Conservation (phyloP, 2,329 filamentous ascomycete genomes). For the Pseudocercospora musae region DNA sequence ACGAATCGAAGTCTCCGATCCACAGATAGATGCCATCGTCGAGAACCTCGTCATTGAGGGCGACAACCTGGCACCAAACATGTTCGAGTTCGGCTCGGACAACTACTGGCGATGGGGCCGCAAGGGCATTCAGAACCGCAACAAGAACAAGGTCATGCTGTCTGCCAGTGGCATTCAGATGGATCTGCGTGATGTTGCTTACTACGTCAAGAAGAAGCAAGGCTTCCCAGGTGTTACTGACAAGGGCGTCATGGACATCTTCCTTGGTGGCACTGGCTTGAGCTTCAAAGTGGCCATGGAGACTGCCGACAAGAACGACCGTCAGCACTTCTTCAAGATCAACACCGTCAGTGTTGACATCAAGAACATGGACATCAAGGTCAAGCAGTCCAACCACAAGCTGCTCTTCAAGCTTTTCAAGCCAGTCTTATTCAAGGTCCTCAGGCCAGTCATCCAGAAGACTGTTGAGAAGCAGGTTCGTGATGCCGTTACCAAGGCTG, state of each 20-base stretch:
- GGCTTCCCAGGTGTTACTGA: constrained; percentile 88
- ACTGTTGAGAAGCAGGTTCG: constrained; percentile 85
- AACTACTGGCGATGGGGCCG: constrained; percentile 95
- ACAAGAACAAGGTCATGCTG: constrained; percentile 80
- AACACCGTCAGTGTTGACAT: constrained; percentile 59
- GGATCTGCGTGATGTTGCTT: constrained; percentile 83
- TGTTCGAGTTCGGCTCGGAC: constrained; percentile 82
- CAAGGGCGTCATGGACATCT: constrained; percentile 81
- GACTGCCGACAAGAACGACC: constrained; percentile 70
- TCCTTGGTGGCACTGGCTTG: constrained; percentile 81
- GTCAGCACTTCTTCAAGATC: constrained; percentile 87
- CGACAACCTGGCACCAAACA: constrained; percentile 94
- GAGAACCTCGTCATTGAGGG: constrained; percentile 95
- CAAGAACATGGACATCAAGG: constrained; percentile 60
- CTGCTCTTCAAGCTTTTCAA: constrained; percentile 82
- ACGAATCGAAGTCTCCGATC: constrained; percentile 87
- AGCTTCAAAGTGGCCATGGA: constrained; percentile 89
- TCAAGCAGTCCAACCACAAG: constrained; percentile 96
- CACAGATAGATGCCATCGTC: constrained; percentile 78
- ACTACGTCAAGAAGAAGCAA: constrained; percentile 91
- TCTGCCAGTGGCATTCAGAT: constrained; percentile 88
- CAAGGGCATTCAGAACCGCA: constrained; percentile 77
- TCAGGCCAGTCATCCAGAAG: constrained; percentile 82
- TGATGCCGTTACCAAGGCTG: constrained; percentile 73
- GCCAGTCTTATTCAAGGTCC: constrained; percentile 76